Evolutionary conservation across 345 rosid genomes (phyloP).

Genomic region (Dipteronia dyeriana): DNA sequence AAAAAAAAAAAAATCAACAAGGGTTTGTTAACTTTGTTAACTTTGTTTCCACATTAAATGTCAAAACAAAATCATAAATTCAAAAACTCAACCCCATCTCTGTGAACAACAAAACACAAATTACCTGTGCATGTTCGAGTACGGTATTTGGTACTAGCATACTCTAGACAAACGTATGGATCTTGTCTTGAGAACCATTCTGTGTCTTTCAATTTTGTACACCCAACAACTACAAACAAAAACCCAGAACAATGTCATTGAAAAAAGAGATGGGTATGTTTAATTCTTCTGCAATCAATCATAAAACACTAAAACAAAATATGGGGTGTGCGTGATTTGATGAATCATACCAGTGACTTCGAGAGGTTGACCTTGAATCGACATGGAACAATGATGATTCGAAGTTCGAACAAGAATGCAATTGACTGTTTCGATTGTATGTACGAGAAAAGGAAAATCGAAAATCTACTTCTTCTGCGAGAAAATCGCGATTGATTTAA

Average conservation of each 20-base stretch:
- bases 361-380: conserved; percentile 74
- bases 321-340: background rate
- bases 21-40: background rate
- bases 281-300: background rate
- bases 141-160: conserved; percentile 46
- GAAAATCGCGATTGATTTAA: background rate
- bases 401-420: background rate
- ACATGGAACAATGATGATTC: conserved; percentile 11
- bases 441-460: background rate
- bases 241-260: background rate
- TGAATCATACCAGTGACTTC: conserved; percentile 66
- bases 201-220: conserved; percentile 65
- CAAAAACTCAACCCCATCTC: background rate
- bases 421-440: background rate
- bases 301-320: background rate
- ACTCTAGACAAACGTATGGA: conserved; percentile 65
- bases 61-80: background rate
- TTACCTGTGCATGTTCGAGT: conserved; percentile 71
- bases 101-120: background rate
- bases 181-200: conserved; percentile 80
- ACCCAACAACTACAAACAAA: conserved; percentile 49
- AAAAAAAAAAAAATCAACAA: background rate
- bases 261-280: background rate
- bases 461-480: background rate
- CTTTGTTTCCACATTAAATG: background rate